Evolutionary conservation across 345 rosid species (phyloP), one percentile per base, ranked within the genome.

Genomic region (Eucalyptus cloeziana): DNA sequence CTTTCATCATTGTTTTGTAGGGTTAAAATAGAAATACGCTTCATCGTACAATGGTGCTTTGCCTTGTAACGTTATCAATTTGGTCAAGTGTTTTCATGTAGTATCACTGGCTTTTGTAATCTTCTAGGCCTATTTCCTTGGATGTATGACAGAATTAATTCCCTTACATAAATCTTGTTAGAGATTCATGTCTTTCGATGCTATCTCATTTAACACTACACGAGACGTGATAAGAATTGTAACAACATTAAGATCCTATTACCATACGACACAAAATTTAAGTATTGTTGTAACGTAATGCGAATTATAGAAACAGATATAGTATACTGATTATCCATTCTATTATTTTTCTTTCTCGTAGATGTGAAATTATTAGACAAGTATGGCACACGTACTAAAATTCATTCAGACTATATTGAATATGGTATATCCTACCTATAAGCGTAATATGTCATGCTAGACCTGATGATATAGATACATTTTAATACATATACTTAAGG

Each of bases 381-480:
- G 3, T 30, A 62, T 30, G 2, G 71, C 7, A 4, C 71, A 30
- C 10, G 6, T 30, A 13, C 33, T 62, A n/a, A 64, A 14, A 14
- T 30, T 64, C 4, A n/a, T 14, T 14, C 7, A 8, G 19, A n/a
- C 3, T 14, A 64, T n/a, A 64, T n/a, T 2, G 10, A 64, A 4
- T 7, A 64, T n/a, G 24, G 6, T 8, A 15, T 7, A 15, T 17
- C 7, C 8, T 4, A 3, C 80, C 2, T 33, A 1, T 5, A 3
- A 69, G 1, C 1, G 2, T 0, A 4, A 31, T 31, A 15, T 15
- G 43, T 1, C 8, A 31, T 3, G 0, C 12, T 1, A 2, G 0
- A 16, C 1, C 1, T 7, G 1, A 17, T 1, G 43, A 33, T 8
- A 1, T 67, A 16, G 6, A 67, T 16, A 33, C 21, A 33, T 31